Percentiles rank a stretch among this genome's conserved stretches.
These are phyloP conservation scores for Pistacia atlantica DNA, from an alignment of 345 rosid species.

Conservation along the genomic window DNA sequence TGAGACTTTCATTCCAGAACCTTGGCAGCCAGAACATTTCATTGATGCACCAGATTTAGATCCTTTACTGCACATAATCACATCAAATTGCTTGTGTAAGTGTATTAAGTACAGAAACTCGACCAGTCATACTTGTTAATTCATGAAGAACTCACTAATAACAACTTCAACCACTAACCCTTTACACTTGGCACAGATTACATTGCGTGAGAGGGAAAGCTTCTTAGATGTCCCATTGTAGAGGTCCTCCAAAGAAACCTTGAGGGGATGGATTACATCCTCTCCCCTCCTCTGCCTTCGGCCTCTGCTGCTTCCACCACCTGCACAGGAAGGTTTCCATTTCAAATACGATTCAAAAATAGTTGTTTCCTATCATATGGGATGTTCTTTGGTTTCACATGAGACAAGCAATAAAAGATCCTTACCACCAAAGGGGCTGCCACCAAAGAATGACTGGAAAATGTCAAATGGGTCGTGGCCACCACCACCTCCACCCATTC, in stretches of 20 bases:
- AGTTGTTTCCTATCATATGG: no score
- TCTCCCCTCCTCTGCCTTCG: slow-evolving; percentile 92
- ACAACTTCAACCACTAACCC: slow-evolving; percentile 51
- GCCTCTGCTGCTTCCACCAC: slow-evolving; percentile 81
- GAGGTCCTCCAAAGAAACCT: slow-evolving; percentile 82
- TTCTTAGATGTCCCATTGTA: slow-evolving; percentile 85
- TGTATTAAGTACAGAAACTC: neutral
- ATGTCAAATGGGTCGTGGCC: slow-evolving; percentile 81
- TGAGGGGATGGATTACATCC: slow-evolving; percentile 86
- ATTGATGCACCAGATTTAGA: slow-evolving; percentile 74
- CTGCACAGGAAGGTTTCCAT: slow-evolving; percentile 13
- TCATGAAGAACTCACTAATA: neutral
- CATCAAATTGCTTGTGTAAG: neutral
- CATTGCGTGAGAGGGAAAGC: slow-evolving; percentile 75
- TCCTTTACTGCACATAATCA: slow-evolving; percentile 53
- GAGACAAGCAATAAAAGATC: neutral
- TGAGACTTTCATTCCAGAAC: slow-evolving; percentile 75
- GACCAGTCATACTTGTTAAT: neutral
- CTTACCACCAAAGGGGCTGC: slow-evolving; percentile 69
- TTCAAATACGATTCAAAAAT: neutral
- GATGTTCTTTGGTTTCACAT: neutral
- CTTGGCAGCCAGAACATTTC: slow-evolving; percentile 74
- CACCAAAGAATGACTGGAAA: slow-evolving; percentile 79
- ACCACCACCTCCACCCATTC: slow-evolving; percentile 78
- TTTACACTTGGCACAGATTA: slow-evolving; percentile 82